phyloP scores from a whole-genome alignment of 108 stramenopile genomes.

The Thalassiosira profunda region DNA sequence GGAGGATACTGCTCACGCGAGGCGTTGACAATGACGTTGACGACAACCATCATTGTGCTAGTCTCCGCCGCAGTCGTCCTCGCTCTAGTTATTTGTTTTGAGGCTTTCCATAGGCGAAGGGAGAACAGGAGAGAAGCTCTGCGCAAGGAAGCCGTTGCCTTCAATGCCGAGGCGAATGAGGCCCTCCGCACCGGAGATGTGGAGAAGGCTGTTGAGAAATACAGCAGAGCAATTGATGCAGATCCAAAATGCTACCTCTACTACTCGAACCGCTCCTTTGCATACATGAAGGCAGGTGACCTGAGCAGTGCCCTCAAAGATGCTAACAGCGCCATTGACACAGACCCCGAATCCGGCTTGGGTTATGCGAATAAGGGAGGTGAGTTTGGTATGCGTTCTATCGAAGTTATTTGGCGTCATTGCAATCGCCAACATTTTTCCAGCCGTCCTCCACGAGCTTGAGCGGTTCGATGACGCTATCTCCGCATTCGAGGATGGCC shows the following conservation, averaged over 20 bases:
- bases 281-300: constrained; percentile 93
- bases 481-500: constrained; percentile 92
- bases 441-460: constrained; percentile 95
- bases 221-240: constrained; percentile 96
- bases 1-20: too few relatives aligned
- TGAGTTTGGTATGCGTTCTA: too few relatives aligned
- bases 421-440: too few relatives aligned
- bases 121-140: too few relatives aligned
- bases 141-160: constrained; percentile 48
- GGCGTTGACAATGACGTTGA: too few relatives aligned
- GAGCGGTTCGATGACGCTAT: constrained; percentile 97
- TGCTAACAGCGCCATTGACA: constrained; percentile 92
- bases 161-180: constrained; percentile 46
- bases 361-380: constrained; percentile 95
- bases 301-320: constrained; percentile 96
- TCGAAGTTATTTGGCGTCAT: too few relatives aligned
- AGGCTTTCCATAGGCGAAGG: too few relatives aligned
- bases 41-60: too few relatives aligned
- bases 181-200: constrained; percentile 91
- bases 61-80: too few relatives aligned
- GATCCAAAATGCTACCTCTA: constrained; percentile 96
- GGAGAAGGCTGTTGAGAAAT: constrained; percentile 94
- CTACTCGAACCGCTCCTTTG: constrained; percentile 97
- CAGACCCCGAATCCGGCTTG: constrained; percentile 92
- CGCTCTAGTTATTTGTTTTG: too few relatives aligned